These are phyloP conservation scores for Intubia oerlemansii DNA, from an alignment of 2,329 filamentous ascomycete species.

Conservation along the genomic window DNA sequence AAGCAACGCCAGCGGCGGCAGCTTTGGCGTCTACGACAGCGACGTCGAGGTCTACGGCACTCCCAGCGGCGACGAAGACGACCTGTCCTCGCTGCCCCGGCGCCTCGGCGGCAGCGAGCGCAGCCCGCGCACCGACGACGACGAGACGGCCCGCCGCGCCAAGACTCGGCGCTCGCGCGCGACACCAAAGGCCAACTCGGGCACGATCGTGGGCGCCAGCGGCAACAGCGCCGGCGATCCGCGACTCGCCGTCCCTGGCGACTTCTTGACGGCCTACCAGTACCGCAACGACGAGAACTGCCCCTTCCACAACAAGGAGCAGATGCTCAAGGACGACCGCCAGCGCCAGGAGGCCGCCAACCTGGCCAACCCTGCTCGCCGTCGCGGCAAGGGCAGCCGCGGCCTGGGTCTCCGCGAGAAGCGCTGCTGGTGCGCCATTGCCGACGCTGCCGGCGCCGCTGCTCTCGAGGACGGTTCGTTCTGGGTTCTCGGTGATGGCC, in stretches of 20 bases:
- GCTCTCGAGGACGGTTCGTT: conserved; percentile 8
- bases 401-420: conserved; percentile 5
- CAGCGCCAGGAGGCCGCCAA: too few species aligned
- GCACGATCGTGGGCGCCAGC: conserved; percentile 4
- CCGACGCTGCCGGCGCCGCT: conserved; percentile 6
- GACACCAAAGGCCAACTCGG: background rate
- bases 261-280: conserved; percentile 19
- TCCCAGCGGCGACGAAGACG: conserved; percentile 1
- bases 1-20: conserved; percentile 3
- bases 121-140: background rate
- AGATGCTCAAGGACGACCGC: conserved; percentile 3
- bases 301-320: conserved; percentile 5
- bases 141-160: conserved; percentile 1
- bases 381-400: background rate
- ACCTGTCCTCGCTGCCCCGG: too few species aligned
- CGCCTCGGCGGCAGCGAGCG: background rate
- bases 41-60: conserved; percentile 5
- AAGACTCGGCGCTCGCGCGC: too few species aligned
- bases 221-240: conserved; percentile 7
- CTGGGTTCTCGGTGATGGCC: conserved; percentile 11
- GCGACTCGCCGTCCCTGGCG: conserved; percentile 22
- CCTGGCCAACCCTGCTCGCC: too few species aligned
- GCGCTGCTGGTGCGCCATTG: conserved; percentile 14
- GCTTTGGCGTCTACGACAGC: conserved; percentile 4
- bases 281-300: conserved; percentile 11